Base-by-base conservation (phyloP, 2,329 filamentous ascomycete species). In the Xylaria sp. region DNA sequence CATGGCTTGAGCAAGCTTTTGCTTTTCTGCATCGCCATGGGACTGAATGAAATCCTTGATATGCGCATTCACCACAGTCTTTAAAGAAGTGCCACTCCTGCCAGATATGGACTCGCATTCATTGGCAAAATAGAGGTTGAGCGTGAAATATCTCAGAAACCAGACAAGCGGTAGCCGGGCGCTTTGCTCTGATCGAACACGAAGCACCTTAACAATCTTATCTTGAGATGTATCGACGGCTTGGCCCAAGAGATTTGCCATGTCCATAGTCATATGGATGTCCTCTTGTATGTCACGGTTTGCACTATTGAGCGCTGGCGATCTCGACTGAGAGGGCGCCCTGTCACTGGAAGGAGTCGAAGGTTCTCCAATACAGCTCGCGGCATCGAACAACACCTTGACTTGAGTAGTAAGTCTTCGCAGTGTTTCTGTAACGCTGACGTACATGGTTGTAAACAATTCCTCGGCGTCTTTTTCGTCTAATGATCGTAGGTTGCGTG, bases 381-480 rank as follows among this genome's bases (percentile, higher is more conserved):
- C 94, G 18, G 96, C 90, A 73, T 99, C 94, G 8, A 99, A 80
- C n/a, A 99, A 76, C 8, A 97, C 87, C 73, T 99, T 99, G 58
- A 94, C 89, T 72, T 97, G 93, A 0, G 91, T 92, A 16, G 91
- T 91, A 6, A 97, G 78, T 68, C 94, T 83, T 59, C 94, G 83
- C 52, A 99, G 73, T 2, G 90, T 90, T 76, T 99, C 94, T 3
- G 93, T 89, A 7, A 97, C 88, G 39, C 89, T 86, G 16, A 92
- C 88, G 70, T 97, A 99, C 13, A 96, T 89, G 59, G 85, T 90
- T 35, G 86, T 79, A 11, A 97, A 82, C 67, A 97, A 83, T 5
- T 87, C 84, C 73, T 97, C 93, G 0, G 92, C 91, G 74, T 96
- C 92, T 59, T 88, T 86, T 1, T 90, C 79, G 57, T 95, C 92